Evolutionary conservation across 768 basidiomycete species (phyloP).

Genomic region (Erythrobasidium yunnanense): DNA sequence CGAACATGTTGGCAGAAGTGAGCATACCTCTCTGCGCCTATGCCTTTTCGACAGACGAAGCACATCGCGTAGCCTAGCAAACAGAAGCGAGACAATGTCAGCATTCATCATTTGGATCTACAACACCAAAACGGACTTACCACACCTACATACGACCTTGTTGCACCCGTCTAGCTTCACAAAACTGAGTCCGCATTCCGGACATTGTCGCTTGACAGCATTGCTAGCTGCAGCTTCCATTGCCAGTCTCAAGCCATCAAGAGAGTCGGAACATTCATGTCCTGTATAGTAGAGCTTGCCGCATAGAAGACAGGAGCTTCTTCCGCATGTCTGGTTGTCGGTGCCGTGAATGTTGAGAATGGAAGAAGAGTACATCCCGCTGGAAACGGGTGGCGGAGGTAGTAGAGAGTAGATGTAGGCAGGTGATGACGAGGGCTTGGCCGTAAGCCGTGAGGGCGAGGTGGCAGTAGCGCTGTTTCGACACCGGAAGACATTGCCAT

Average conservation of each 20-base stretch:
- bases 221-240: conserved; percentile 16
- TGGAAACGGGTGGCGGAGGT: not conserved
- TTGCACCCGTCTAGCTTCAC: conserved; percentile 6
- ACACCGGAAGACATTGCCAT: not conserved
- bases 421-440: not conserved
- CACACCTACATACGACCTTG: conserved; percentile 16
- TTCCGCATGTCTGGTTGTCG: not conserved
- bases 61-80: conserved; percentile 10
- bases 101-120: not conserved
- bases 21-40: conserved; percentile 8
- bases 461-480: not conserved
- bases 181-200: conserved; percentile 16
- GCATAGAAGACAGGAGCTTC: conserved; percentile 1
- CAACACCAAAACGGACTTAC: not conserved
- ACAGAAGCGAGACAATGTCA: too few species aligned
- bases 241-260: not conserved
- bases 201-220: conserved; percentile 16
- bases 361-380: not conserved
- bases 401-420: not conserved
- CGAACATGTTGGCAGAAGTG: conserved; percentile 23
- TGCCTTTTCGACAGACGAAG: conserved; percentile 15
- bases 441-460: too few species aligned
- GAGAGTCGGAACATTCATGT: not conserved
- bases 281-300: conserved; percentile 4
- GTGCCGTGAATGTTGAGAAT: not conserved